Percentiles rank a stretch among this genome's conserved stretches.
These are phyloP conservation scores for Pyrus communis DNA, from an alignment of 306 rosid species.

Conservation along the genomic window DNA sequence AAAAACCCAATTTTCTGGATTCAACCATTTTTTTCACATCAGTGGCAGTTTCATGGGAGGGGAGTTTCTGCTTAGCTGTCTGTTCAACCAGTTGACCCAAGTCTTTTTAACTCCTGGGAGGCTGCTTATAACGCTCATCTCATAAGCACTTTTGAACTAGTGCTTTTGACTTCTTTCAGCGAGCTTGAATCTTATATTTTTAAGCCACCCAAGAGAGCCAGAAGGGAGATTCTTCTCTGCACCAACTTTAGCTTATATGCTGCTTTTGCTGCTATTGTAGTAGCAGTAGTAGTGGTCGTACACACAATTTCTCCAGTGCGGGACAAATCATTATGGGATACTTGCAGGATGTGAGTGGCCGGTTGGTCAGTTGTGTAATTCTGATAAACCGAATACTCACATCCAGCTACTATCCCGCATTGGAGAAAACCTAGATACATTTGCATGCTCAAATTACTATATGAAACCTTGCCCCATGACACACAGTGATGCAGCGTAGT, in stretches of 20 bases:
- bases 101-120: background rate
- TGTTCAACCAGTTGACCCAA: background rate
- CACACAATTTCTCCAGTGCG: background rate
- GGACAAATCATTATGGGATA: background rate
- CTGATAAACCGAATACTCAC: background rate
- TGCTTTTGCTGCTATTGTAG: background rate
- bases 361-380: background rate
- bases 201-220: background rate
- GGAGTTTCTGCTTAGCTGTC: conserved; percentile 13
- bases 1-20: background rate
- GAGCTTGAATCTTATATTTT: background rate
- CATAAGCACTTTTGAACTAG: background rate
- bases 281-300: background rate
- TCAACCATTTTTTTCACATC: background rate
- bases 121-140: background rate
- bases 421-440: background rate
- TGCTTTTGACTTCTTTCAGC: background rate
- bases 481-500: conserved; percentile 16
- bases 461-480: conserved; percentile 19
- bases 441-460: background rate
- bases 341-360: background rate
- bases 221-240: background rate
- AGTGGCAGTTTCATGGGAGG: background rate
- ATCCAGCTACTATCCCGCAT: background rate
- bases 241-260: background rate